Evolutionary conservation across 2,329 filamentous ascomycete species (phyloP), one percentile per base, ranked within the genome.

Genomic region (Cucurbitaria berberidis): DNA sequence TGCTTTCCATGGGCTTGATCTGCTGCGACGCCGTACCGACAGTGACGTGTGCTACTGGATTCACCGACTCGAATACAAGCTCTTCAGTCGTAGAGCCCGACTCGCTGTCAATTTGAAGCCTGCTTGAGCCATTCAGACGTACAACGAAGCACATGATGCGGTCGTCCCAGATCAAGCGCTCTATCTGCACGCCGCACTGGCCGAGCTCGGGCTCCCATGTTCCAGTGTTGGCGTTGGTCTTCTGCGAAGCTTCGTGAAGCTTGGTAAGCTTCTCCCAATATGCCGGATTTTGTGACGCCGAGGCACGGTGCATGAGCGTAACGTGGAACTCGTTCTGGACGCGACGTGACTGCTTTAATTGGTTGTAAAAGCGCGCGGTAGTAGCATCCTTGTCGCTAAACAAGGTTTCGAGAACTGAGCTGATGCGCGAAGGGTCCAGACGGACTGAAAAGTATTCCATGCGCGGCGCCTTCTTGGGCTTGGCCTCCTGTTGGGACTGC

Each of bases 1-100:
- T 99, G 77, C 93, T 96, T 80, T 99, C 93, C 76, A 90, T 93
- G 0, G 95, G 93, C 78, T 97, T 98, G 67, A 98, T 85, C 7
- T 81, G 75, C 41, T 81, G 76, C 60, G 87, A 84, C 9, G 86
- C 85, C 0, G 95, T 99, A 18, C 95, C 95, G 7, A 98, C 82
- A 0, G 95, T 99, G 54, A 99, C 85, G 72, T 99, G 95, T 10
- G 93, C 86, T 27, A 96, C 82, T 13, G 81, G 76, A 69, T 99
- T 99, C 38, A 85, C 83, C 56, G 88, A 93, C 49, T 86, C 80
- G 48, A 78, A 81, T 5, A 63, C 53, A 38, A 77, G 46, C 47
- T 83, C 76, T 51, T 86, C 84, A 5, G 84, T 77, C 6, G 63
- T 62, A 1, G 50, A 61, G 0, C 66, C 67, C 0, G 29, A 62